Base-by-base conservation (phyloP, 1,139 yeast genomes). In the Taphrina sp. region DNA sequence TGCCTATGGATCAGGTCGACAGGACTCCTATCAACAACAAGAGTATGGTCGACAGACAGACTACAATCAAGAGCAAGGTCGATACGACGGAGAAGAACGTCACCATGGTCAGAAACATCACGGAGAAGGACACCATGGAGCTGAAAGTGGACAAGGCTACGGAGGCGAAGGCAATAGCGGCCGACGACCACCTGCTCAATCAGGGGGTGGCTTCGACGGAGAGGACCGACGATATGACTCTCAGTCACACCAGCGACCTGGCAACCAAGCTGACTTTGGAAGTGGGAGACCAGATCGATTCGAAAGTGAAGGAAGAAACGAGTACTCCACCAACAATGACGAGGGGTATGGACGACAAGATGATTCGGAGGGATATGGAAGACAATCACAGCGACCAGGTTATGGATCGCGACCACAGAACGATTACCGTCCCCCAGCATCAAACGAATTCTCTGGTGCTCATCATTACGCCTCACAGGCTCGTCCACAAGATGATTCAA, bases 41-140 rank as follows among this genome's bases (percentile, higher is more conserved):
- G 31, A 26, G 7, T 26, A 26, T 12, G 31, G 31, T 12, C 7
- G 31, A 7, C 31, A 26, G 31, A 7, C 31, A 7, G 31, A 12
- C 31, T 26, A 38, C 17, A 26, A 20, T 29, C 42, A 37, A 37
- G 7, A 7, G 7, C 7, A 7, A 7, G 31, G 31, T 7, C 10
- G 31, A 7, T 26, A 26, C 12, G 31, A 12, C 31, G 31, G 31
- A 7, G 45, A 17, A 41, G 35, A 35, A 10, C 46, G 23, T 5
- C 47, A 43, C 20, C 38, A 31, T 19, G 37, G 37, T 12, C 29
- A 43, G 37, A 36, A 43, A 19, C 42, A 19, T 37, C 47, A 43
- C 37, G 45, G 45, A 10, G 47, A 33, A 8, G 47, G 38, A 12
- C 37, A 14, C 7, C 47, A 31, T 23, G 45, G 28, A 26, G 47